phyloP scores from a whole-genome alignment of 352 stramenopile species.

The Phytophthora megakarya region DNA sequence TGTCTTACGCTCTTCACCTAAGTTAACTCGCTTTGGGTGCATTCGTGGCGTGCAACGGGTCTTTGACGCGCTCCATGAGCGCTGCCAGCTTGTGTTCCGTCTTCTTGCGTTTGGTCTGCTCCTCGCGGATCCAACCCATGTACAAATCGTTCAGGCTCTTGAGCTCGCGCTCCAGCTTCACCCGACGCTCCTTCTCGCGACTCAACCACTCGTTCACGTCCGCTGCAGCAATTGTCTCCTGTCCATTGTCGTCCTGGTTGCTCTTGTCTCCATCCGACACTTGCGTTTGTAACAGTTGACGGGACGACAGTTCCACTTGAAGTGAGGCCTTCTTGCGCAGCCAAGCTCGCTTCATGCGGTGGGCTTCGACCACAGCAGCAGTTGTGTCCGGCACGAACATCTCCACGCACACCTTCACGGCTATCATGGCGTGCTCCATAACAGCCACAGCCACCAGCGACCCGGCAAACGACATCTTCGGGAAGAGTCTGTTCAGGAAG shows the following conservation, averaged over 20 bases:
- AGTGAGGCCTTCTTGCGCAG: constrained; percentile 79
- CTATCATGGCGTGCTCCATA: constrained; percentile 84
- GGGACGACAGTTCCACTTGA: constrained; percentile 70
- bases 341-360: constrained; percentile 65
- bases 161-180: constrained; percentile 78
- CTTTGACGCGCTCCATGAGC: constrained; percentile 42
- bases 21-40: constrained; percentile 12
- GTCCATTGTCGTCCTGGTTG: neutral
- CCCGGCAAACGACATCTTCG: constrained; percentile 61
- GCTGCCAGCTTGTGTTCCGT: constrained; percentile 60
- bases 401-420: constrained; percentile 80
- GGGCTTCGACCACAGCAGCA: constrained; percentile 58
- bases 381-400: constrained; percentile 78
- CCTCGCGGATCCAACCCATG: constrained; percentile 84
- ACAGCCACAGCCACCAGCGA: constrained; percentile 57
- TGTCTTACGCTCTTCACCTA: constrained; percentile 9
- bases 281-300: constrained; percentile 42
- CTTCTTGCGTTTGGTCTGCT: constrained; percentile 77
- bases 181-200: constrained; percentile 69
- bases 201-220: constrained; percentile 75
- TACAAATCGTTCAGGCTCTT: constrained; percentile 85
- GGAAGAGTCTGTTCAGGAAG: constrained; percentile 74
- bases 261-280: constrained; percentile 29
- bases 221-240: constrained; percentile 36
- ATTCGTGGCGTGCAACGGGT: constrained; percentile 12